phyloP scores from a whole-genome alignment of 2,329 filamentous ascomycete genomes.

The Phyllosticta citrichinensis region DNA sequence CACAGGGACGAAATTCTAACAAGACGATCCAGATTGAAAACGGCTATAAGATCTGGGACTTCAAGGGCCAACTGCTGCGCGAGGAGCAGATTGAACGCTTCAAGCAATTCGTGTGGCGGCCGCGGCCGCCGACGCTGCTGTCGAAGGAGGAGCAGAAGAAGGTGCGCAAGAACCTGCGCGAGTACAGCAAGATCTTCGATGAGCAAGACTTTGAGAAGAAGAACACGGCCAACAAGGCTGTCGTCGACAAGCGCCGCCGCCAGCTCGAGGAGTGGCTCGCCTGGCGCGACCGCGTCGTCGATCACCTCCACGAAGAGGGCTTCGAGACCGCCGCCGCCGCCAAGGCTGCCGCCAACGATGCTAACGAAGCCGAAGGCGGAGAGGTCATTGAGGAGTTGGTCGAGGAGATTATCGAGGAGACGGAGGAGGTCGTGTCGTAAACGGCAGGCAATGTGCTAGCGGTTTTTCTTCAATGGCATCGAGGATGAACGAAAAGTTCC shows the following conservation, averaged over 20 bases:
- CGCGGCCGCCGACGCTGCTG: constrained; percentile 81
- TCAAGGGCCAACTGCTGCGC: constrained; percentile 77
- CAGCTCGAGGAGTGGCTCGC: constrained; percentile 80
- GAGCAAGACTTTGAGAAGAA: constrained; percentile 90
- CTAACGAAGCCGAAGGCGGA: constrained; percentile 35
- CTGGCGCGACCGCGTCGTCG: constrained; percentile 68
- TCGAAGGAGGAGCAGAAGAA: constrained; percentile 95
- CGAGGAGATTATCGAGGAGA: constrained; percentile 83
- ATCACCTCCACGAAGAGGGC: constrained; percentile 54
- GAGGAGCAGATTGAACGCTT: constrained; percentile 94
- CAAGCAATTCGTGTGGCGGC: constrained; percentile 95
- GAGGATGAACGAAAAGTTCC: neutral
- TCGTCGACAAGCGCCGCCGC: constrained; percentile 76
- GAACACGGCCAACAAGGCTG: constrained; percentile 85
- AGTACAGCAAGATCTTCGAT: constrained; percentile 91
- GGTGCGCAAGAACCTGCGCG: constrained; percentile 94
- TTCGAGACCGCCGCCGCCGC: constrained; percentile 47
- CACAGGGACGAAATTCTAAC: neutral
- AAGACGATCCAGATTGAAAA: constrained; percentile 74
- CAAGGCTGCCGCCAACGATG: constrained; percentile 24
- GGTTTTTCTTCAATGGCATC: neutral
- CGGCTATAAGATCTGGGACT: constrained; percentile 96
- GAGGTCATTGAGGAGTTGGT: constrained; percentile 65
- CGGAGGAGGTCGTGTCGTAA: constrained; percentile 61
- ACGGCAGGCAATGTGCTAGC: neutral